Evolutionary conservation across 495 filamentous ascomycete genomes (phyloP).

Genomic region (Daldinia grandis): DNA sequence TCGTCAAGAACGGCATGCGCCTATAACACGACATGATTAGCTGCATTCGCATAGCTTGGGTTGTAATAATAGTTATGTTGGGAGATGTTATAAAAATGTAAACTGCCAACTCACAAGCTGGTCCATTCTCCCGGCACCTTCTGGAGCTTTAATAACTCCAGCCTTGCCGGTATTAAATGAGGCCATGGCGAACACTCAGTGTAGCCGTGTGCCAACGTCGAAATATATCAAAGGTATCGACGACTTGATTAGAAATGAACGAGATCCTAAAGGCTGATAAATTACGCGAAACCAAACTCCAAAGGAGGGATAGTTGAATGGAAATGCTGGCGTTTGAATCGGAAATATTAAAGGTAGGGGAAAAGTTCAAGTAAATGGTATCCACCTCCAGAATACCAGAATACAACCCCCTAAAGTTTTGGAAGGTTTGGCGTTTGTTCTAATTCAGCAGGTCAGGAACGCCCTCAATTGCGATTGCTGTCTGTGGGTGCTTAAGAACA

Average conservation of each 20-base stretch:
- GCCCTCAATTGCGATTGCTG: conserved; percentile 9
- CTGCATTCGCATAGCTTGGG: conserved; percentile 7
- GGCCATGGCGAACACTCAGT: conserved; percentile 48
- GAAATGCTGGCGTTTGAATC: conserved; percentile 22
- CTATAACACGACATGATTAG: conserved; percentile 46
- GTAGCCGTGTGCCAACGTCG: conserved; percentile 7
- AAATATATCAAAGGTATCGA: conserved; percentile 1
- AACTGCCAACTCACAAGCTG: conserved; percentile 54
- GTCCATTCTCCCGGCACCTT: conserved; percentile 51
- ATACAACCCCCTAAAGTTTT: conserved; percentile 24
- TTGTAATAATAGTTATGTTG: conserved; percentile 10
- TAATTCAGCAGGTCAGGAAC: conserved; percentile 10
- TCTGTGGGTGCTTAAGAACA: conserved; percentile 18
- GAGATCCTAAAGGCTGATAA: conserved; percentile 4
- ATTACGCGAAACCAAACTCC: conserved; percentile 19
- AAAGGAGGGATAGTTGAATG: conserved; percentile 15
- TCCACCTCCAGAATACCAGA: conserved; percentile 25
- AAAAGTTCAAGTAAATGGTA: conserved; percentile 25
- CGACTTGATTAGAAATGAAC: conserved; percentile 1
- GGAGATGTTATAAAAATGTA: conserved; percentile 14
- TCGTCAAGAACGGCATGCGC: conserved; percentile 69
- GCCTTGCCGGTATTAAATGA: conserved; percentile 56
- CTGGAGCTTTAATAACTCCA: conserved; percentile 56
- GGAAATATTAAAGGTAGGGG: conserved; percentile 26
- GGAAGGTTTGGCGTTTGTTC: conserved; percentile 21